These are phyloP conservation scores for Fusarium musae DNA, from an alignment of 2,329 filamentous ascomycete species.

Conservation along the genomic window DNA sequence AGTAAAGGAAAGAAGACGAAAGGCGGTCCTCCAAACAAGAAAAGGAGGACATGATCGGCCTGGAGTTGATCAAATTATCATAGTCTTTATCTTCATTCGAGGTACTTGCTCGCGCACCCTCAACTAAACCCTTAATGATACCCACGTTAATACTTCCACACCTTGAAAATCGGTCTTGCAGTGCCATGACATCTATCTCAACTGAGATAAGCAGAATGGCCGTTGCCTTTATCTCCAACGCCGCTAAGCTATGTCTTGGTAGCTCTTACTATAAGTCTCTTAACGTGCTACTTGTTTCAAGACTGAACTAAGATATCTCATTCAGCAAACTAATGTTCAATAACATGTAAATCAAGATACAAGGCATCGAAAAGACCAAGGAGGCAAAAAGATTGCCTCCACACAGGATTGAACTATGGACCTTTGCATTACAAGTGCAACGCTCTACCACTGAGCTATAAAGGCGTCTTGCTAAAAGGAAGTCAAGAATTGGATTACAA, in stretches of 20 bases:
- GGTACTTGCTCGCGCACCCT: constrained; percentile 30
- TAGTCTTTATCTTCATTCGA: constrained; percentile 34
- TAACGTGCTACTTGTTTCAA: background rate
- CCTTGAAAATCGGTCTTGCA: background rate
- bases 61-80: constrained; percentile 6
- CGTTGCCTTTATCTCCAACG: background rate
- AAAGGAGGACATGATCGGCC: constrained; percentile 40
- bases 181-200: background rate
- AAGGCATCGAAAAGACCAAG: background rate
- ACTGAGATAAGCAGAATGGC: background rate
- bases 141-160: constrained; percentile 35
- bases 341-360: background rate
- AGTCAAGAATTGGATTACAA: background rate
- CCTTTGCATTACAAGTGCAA: constrained; percentile 41
- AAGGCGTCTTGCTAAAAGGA: background rate
- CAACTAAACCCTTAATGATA: constrained; percentile 35
- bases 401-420: constrained; percentile 41
- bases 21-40: constrained; percentile 40
- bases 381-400: constrained; percentile 26
- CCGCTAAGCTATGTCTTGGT: background rate
- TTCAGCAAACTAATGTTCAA: background rate
- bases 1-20: constrained; percentile 36
- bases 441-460: constrained; percentile 41
- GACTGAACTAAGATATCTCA: background rate
- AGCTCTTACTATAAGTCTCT: background rate